Base-by-base conservation (phyloP, 805 yeast genomes). In the Nadsonia fulvescens region DNA sequence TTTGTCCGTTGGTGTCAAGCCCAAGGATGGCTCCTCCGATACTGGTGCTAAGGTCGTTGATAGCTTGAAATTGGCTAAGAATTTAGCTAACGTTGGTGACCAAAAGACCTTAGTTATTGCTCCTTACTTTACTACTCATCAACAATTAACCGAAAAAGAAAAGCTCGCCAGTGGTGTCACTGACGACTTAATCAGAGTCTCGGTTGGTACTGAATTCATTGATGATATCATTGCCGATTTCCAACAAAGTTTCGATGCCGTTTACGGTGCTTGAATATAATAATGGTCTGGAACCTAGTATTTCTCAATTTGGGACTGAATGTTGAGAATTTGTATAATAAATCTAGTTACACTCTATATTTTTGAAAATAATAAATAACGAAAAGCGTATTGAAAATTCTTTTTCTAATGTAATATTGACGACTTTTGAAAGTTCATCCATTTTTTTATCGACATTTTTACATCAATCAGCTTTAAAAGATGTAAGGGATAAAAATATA, bases 41-140 rank as follows among this genome's bases (percentile, higher is more conserved):
- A 67, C 83, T 20, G 81, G 92, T 40, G 83, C 86, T 29, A 64
- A 61, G 40, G 79, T 82, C 33, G 93, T 79, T 33, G 93, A 83
- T 52, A 57, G 55, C 40, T 66, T 89, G 52, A 67, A 79, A 53
- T 54, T 89, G 31, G 91, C 93, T 30, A 74, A 93, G 16, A 78
- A 82, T 58, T 68, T 89, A 47, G 96, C 98, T 25, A 86, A 86
- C 44, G 95, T 86, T 32, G 98, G 98, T 47, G 98, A 86, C 46
- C 72, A 86, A 26, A 89, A 86, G 60, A 79, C 96, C 23, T 64
- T 86, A 47, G 92, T 86, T 32, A 86, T 86, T 51, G 83, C 94
- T 29, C 98, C 98, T 37, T 83, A 74, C 63, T 81, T 66, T 54
- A 89, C 96, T 20, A 86, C 96, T 14, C 98, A 86, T 54, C 83